Conservation (phyloP, 768 basidiomycete species). For the Hygrocybe punicea region DNA sequence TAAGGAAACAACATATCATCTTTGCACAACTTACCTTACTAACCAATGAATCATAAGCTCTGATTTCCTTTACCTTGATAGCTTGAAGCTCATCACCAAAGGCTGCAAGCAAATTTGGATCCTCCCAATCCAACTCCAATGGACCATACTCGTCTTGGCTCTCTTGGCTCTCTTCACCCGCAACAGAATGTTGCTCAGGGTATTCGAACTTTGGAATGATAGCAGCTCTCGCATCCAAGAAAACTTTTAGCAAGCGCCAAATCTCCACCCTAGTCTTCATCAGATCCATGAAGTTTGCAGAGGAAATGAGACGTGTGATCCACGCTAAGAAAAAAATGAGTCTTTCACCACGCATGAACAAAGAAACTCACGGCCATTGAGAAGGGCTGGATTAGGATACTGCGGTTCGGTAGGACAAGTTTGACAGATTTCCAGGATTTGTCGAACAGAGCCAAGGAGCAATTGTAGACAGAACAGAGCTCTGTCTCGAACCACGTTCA, state of each 20-base stretch:
- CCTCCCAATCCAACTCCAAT: conserved; percentile 52
- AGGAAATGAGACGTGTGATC: conserved; percentile 3
- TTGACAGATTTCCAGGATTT: conserved; percentile 44
- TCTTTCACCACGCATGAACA: background rate
- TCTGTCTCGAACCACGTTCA: conserved; percentile 25
- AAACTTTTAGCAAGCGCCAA: conserved; percentile 54
- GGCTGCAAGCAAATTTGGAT: conserved; percentile 56
- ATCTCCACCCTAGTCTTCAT: conserved; percentile 51
- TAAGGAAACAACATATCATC: background rate
- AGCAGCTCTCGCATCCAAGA: conserved; percentile 54
- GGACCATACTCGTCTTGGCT: conserved; percentile 73
- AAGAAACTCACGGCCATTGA: conserved; percentile 49
- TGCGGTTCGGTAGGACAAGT: conserved; percentile 15
- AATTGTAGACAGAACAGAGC: conserved; percentile 41
- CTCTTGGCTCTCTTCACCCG: conserved; percentile 51
- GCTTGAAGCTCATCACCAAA: conserved; percentile 40
- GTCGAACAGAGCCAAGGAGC: conserved; percentile 55
- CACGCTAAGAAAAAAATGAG: conserved; percentile 1
- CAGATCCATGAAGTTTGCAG: conserved; percentile 20
- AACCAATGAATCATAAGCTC: conserved; percentile 46
- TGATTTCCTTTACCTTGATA: conserved; percentile 24
- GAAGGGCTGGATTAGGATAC: conserved; percentile 63
- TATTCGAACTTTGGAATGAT: conserved; percentile 47
- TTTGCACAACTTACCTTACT: conserved; percentile 41
- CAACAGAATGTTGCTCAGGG: conserved; percentile 23